Conservation (phyloP, 75 land plant species). For the Adiantum capillusveneris region DNA sequence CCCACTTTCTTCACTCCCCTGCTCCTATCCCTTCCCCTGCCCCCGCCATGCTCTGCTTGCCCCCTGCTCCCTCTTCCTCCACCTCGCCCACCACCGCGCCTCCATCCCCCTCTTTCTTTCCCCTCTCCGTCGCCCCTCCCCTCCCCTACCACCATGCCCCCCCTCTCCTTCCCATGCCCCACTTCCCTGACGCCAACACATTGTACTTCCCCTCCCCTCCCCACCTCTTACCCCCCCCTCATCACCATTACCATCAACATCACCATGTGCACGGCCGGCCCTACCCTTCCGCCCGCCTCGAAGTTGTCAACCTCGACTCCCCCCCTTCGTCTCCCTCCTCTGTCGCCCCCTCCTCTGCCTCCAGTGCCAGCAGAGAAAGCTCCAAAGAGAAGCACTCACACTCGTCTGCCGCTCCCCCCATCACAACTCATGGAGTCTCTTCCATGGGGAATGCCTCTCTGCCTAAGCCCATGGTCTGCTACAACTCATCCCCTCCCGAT, state of each 20-base stretch:
- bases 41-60: not conserved
- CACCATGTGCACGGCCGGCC: not conserved
- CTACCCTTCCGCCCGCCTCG: not conserved
- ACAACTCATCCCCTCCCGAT: no score
- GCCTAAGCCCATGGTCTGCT: not conserved
- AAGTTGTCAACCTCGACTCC: not conserved
- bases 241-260: not conserved
- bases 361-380: slow-evolving; percentile 1
- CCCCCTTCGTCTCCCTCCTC: slow-evolving; percentile 1
- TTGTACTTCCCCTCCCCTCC: not conserved
- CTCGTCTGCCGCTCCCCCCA: not conserved
- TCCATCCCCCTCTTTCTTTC: not conserved
- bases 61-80: not conserved
- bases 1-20: not conserved
- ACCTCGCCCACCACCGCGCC: not conserved
- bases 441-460: not conserved
- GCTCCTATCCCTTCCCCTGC: not conserved
- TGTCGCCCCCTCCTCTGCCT: not conserved
- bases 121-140: not conserved
- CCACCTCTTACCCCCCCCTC: not conserved
- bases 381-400: not conserved
- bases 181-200: no score
- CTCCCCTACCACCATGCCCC: not conserved
- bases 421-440: no score
- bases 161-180: not conserved